Evolutionary conservation across 2,329 filamentous ascomycete genomes (phyloP), one percentile per base, ranked within the genome.

Genomic region (Trichoderma sp.): DNA sequence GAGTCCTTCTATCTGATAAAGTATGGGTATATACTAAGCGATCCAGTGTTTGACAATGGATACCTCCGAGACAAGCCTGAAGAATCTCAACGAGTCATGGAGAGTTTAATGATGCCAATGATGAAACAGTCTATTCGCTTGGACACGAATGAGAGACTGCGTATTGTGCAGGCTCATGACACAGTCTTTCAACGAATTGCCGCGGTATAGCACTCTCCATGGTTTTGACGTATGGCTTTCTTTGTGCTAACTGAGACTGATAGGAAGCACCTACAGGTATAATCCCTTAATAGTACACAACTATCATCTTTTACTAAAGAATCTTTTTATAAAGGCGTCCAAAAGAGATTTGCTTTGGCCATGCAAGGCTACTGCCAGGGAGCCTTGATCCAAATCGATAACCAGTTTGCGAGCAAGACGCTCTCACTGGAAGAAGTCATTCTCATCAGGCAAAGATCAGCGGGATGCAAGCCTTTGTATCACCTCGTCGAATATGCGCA

Each of bases 401-500:
- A 71, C 16, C 61, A 69, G 1, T 69, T 64, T 21, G 39, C 37
- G 2, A 32, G 59, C n/a, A 67, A 58, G n/a, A 28, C 39, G 21
- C 73, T 71, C 16, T 64, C 71, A 1, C 58, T 74, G 6, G 72
- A 72, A 30, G 71, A 73, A 32, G 71, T 75, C 58, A 39, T 73
- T 11, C 32, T 63, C 13, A 71, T 68, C n/a, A 70, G 73, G 6
- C 70, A 70, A 8, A 28, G 71, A 2, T 75, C 73, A 2, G 69
- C 70, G 3, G 73, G 73, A 1, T 69, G 69, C 13, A 58, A 37
- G 7, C 73, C 73, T 11, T 46, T 75, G 13, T 75, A 74, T 24
- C 71, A 73, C 30, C 68, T 75, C 1, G 69, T 74, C 28, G 73
- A 75, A 34, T 75, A 74, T 56, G 72, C 72, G 1, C 71, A 74